These are phyloP conservation scores for Pseudopyricularia javanii DNA, from an alignment of 2,329 filamentous ascomycete species.

Conservation along the genomic window DNA sequence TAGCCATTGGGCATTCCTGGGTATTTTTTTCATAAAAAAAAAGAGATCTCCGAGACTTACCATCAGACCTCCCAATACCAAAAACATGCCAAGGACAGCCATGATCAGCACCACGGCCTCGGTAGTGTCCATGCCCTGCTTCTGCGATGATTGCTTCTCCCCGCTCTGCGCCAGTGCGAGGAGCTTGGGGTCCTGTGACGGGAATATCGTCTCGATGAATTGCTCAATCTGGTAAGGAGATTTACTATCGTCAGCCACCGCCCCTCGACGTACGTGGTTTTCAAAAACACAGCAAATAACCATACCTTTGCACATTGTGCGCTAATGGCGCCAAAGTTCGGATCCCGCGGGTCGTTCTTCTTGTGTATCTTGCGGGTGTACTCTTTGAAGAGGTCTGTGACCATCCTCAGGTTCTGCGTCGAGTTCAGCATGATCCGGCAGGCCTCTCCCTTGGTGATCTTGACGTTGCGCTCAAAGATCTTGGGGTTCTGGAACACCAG, in stretches of 20 bases:
- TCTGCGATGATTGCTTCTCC: constrained; percentile 23
- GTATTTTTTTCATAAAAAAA: neutral
- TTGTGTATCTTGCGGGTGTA: constrained; percentile 74
- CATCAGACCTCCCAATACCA: constrained; percentile 65
- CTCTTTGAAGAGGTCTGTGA: constrained; percentile 70
- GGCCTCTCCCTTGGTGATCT: constrained; percentile 91
- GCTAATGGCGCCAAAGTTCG: constrained; percentile 85
- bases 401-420: constrained; percentile 73
- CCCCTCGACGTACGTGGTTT: neutral
- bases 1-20: neutral
- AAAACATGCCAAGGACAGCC: constrained; percentile 55
- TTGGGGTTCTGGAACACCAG: constrained; percentile 82
- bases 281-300: neutral
- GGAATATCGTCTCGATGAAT: constrained; percentile 91
- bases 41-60: constrained; percentile 36
- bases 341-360: constrained; percentile 90
- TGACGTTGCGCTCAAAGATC: constrained; percentile 79
- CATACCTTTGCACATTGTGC: constrained; percentile 72
- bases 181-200: constrained; percentile 59
- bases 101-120: constrained; percentile 54
- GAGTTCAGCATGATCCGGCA: constrained; percentile 87
- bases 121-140: constrained; percentile 37
- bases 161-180: constrained; percentile 26
- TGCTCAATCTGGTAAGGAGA: constrained; percentile 61
- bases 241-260: constrained; percentile 7